Evolutionary conservation across 257 asterid species (phyloP).

Genomic region (Striga asiatica): DNA sequence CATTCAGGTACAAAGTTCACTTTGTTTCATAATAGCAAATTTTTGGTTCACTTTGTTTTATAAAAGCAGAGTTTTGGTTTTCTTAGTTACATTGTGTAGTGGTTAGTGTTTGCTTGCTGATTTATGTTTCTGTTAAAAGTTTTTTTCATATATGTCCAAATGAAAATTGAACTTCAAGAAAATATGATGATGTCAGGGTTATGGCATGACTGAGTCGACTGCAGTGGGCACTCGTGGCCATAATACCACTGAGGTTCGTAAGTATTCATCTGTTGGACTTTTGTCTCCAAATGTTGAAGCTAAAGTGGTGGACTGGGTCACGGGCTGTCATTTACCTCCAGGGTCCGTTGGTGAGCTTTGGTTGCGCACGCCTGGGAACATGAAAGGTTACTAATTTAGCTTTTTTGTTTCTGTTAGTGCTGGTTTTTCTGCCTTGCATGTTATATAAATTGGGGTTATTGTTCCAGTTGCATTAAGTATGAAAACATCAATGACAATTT

Average conservation of each 20-base stretch:
- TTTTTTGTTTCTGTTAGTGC: not conserved
- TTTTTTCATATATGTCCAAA: not conserved
- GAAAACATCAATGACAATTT: too few species aligned
- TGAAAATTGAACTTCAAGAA: not conserved
- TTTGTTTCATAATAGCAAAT: too few species aligned
- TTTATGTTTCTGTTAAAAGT: too few species aligned
- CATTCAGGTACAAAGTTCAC: constrained; percentile 76
- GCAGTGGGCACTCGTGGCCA: constrained; percentile 69
- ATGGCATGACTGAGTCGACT: constrained; percentile 81
- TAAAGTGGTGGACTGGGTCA: constrained; percentile 61
- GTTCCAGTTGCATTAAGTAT: too few species aligned
- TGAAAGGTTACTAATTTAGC: constrained; percentile 76
- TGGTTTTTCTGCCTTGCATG: too few species aligned
- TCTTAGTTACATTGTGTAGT: too few species aligned
- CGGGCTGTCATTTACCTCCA: constrained; percentile 54
- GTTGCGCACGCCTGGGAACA: constrained; percentile 59
- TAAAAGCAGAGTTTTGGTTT: too few species aligned
- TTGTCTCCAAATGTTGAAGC: constrained; percentile 59
- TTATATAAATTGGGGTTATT: too few species aligned
- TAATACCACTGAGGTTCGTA: constrained; percentile 28
- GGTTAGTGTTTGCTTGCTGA: not conserved
- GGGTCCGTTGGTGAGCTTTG: constrained; percentile 75
- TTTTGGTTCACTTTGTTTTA: too few species aligned
- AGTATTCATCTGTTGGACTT: constrained; percentile 58
- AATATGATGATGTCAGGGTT: constrained; percentile 42